Evolutionary conservation across 164 flowering plant species (phyloP).

Genomic region (Annona cherimola): DNA sequence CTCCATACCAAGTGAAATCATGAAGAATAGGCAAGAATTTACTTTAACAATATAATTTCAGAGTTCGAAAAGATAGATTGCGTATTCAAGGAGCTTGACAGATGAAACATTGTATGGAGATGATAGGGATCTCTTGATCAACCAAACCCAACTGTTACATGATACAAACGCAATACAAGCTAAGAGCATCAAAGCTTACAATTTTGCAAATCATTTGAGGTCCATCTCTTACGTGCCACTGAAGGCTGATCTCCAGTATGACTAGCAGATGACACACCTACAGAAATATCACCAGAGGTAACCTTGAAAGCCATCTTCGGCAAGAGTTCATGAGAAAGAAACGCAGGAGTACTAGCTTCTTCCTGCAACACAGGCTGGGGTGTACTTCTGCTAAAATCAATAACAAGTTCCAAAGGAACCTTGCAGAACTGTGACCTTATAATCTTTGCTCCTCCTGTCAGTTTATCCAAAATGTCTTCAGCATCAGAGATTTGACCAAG

Average conservation of each 20-base stretch:
- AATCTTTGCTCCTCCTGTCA: slow-evolving; percentile 11
- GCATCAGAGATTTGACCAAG: slow-evolving; percentile 16
- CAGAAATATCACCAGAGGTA: not conserved
- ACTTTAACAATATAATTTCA: not conserved
- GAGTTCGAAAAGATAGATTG: not conserved
- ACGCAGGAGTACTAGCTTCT: slow-evolving; percentile 2
- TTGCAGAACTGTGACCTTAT: slow-evolving; percentile 14
- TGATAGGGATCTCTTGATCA: not conserved
- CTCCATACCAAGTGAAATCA: no score
- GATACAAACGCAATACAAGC: not conserved
- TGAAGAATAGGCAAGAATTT: not conserved
- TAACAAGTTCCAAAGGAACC: slow-evolving; percentile 14
- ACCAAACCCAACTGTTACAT: not conserved
- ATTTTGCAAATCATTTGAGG: not conserved
- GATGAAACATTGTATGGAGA: not conserved
- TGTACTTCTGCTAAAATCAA: slow-evolving; percentile 8
- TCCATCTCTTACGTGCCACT: not conserved
- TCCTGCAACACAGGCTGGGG: slow-evolving; percentile 1
- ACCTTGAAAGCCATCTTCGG: slow-evolving; percentile 11
- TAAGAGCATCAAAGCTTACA: not conserved
- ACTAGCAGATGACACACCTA: slow-evolving; percentile 3
- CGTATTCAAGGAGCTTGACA: not conserved
- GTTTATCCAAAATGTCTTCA: slow-evolving; percentile 10
- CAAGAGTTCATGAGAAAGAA: slow-evolving; percentile 15
- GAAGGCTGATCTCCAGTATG: not conserved